Base-by-base conservation (phyloP, 805 yeast genomes). In the Barnettozyma wickerhamii region DNA sequence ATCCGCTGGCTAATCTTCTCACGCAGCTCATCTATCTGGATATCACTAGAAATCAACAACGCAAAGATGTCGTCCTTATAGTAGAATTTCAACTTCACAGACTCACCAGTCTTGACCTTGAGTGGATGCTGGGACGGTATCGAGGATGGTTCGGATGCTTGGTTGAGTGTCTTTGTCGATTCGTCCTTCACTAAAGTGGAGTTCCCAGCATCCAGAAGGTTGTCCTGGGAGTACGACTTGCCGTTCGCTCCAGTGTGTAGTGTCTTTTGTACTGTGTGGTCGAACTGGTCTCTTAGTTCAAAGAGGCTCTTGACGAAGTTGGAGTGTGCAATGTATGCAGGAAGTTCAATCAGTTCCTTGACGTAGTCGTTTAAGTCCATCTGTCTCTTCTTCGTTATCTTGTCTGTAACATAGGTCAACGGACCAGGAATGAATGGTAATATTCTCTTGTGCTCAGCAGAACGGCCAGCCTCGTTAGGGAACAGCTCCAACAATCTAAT, bases 391-490 rank as follows among this genome's bases (percentile, higher is more conserved):
- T 68, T 63, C 1, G 83, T 74, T 29, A 77, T 75, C 13, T 78
- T 65, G 63, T 91, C 97, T 47, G 88, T 88, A 40, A 93, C 95
- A 54, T 84, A 85, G 29, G 95, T 83, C 35, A 91, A 72, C 3
- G 99, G 99, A 1, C 98, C 99, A 0, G 99, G 98, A 55, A 93
- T 90, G 50, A 82, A 88, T 7, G 99, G 99, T 42, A 93, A 71
- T 23, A 84, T 81, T 49, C 99, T 77, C 38, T 79, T 77, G 20
- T 78, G 71, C 62, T 84, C 84, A 33, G 79, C 81, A 35, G 58
- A 65, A 50, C 87, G 80, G 12, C 97, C 97, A 7, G 97, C 95
- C 62, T 91, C 99, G 45, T 74, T 79, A 7, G 97, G 97, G 70
- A 85, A 93, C 20, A 80, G 71, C 53, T 84, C 93, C 37, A 91